phyloP scores from a whole-genome alignment of 345 rosid genomes.

The Balakata baccata region DNA sequence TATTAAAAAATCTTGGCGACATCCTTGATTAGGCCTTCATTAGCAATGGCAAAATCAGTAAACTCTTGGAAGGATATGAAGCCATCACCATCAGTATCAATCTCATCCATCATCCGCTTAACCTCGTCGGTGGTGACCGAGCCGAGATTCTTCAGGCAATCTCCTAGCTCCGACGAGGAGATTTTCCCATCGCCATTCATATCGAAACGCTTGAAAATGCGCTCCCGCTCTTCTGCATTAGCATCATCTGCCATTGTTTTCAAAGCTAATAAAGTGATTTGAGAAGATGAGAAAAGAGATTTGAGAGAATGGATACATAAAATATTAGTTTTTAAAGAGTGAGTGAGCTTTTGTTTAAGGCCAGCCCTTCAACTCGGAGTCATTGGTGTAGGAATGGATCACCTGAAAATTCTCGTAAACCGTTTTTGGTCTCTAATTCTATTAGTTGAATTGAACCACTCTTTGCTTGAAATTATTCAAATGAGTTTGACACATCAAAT shows the following conservation, averaged over 20 bases:
- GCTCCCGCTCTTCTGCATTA: slow-evolving; percentile 47
- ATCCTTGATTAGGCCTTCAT: slow-evolving; percentile 78
- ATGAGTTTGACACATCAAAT: too few species aligned
- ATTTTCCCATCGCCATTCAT: slow-evolving; percentile 78
- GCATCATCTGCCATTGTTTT: too few species aligned
- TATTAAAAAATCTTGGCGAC: slow-evolving; percentile 76
- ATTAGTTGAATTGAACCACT: too few species aligned
- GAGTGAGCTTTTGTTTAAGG: slow-evolving; percentile 16
- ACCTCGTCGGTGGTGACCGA: slow-evolving; percentile 56
- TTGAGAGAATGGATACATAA: background rate
- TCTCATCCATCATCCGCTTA: slow-evolving; percentile 81
- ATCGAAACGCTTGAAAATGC: slow-evolving; percentile 75
- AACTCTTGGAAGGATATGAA: slow-evolving; percentile 70
- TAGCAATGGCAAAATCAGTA: slow-evolving; percentile 63
- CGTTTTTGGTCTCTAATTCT: too few species aligned
- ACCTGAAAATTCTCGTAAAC: too few species aligned
- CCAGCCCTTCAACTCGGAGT: too few species aligned
- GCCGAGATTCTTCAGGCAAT: slow-evolving; percentile 62
- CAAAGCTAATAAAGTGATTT: too few species aligned
- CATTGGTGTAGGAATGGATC: too few species aligned
- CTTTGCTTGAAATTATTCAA: too few species aligned
- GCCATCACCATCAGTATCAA: slow-evolving; percentile 89
- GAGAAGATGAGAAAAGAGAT: too few species aligned
- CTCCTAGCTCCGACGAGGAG: slow-evolving; percentile 72
- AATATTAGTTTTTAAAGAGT: slow-evolving; percentile 17